Evolutionary conservation across 1,139 yeast genomes (phyloP).

Genomic region (Scheffersomyces titani): DNA sequence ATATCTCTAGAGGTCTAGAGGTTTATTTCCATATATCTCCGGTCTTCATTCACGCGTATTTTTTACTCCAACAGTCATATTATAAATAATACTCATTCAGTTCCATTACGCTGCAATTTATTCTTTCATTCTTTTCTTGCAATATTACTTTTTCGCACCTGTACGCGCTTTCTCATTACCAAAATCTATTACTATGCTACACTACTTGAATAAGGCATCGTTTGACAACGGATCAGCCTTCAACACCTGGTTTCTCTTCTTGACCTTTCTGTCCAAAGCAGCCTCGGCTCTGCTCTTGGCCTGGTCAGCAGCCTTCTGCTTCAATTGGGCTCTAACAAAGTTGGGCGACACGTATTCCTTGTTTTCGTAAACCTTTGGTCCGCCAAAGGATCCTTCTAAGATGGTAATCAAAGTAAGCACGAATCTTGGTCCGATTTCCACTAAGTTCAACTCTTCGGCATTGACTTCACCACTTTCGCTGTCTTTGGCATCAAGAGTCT

Average conservation of each 20-base stretch:
- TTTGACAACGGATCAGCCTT: slow-evolving; percentile 85
- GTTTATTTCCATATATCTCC: no score
- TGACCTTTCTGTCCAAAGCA: slow-evolving; percentile 72
- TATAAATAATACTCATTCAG: no score
- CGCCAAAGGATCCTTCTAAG: slow-evolving; percentile 96
- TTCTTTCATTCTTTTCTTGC: not conserved
- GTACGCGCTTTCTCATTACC: no score
- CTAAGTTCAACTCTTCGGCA: slow-evolving; percentile 64
- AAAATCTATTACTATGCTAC: not conserved
- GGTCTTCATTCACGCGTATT: no score
- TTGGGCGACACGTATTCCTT: slow-evolving; percentile 96
- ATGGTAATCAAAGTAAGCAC: slow-evolving; percentile 91
- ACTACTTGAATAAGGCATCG: slow-evolving; percentile 66
- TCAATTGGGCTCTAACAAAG: slow-evolving; percentile 86
- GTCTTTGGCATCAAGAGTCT: slow-evolving; percentile 58
- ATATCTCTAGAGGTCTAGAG: no score
- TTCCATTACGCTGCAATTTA: not conserved
- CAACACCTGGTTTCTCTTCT: slow-evolving; percentile 72
- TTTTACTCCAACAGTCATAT: no score
- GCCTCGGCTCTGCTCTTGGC: slow-evolving; percentile 81
- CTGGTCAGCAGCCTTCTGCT: slow-evolving; percentile 76
- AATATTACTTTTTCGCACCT: not conserved
- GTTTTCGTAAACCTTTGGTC: slow-evolving; percentile 96
- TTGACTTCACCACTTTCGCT: slow-evolving; percentile 43
- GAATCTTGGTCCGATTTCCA: slow-evolving; percentile 96